Percentiles rank a stretch among this genome's conserved stretches.
Conservation (phyloP, 1,139 yeast genomes). For the Arxiozyma slooffiae region DNA sequence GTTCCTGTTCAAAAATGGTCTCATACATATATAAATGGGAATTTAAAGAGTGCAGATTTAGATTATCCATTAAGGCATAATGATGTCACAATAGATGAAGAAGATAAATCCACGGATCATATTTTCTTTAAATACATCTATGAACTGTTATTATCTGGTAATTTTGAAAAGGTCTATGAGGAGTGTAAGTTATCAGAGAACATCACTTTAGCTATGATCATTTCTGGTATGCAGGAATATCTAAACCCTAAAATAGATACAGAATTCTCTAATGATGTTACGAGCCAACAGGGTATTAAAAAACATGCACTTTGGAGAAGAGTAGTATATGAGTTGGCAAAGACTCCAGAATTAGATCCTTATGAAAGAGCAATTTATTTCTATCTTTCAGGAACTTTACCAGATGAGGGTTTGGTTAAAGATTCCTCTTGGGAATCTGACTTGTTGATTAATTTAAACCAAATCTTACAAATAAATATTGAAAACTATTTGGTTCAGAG, state of each 20-base stretch:
- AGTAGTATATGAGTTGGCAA: slow-evolving; percentile 57
- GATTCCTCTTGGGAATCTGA: slow-evolving; percentile 58
- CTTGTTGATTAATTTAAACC: slow-evolving; percentile 56
- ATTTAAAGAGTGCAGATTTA: slow-evolving; percentile 29
- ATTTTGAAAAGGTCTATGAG: slow-evolving; percentile 49
- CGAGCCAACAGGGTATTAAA: slow-evolving; percentile 49
- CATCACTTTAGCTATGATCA: slow-evolving; percentile 57
- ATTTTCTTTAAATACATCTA: slow-evolving; percentile 51
- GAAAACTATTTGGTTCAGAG: slow-evolving; percentile 36
- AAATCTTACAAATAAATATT: slow-evolving; percentile 38
- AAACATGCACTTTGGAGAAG: slow-evolving; percentile 68
- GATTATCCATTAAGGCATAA: slow-evolving; percentile 31
- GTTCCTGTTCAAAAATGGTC: slow-evolving; percentile 37
- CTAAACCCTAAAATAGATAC: slow-evolving; percentile 54
- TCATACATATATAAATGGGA: slow-evolving; percentile 32
- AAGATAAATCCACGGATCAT: slow-evolving; percentile 30
- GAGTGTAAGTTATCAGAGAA: slow-evolving; percentile 66
- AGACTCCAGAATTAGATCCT: slow-evolving; percentile 36
- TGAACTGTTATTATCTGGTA: slow-evolving; percentile 49
- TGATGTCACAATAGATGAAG: slow-evolving; percentile 17
- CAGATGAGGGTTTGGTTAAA: slow-evolving; percentile 30
- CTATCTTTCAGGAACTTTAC: slow-evolving; percentile 60
- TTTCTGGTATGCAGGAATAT: slow-evolving; percentile 63
- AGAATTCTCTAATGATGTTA: slow-evolving; percentile 21
- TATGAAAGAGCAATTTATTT: slow-evolving; percentile 74